Percentiles rank a stretch among this genome's conserved stretches.
These are phyloP conservation scores for Lactarius hatsudake DNA, from an alignment of 768 basidiomycete genomes.

Conservation along the genomic window DNA sequence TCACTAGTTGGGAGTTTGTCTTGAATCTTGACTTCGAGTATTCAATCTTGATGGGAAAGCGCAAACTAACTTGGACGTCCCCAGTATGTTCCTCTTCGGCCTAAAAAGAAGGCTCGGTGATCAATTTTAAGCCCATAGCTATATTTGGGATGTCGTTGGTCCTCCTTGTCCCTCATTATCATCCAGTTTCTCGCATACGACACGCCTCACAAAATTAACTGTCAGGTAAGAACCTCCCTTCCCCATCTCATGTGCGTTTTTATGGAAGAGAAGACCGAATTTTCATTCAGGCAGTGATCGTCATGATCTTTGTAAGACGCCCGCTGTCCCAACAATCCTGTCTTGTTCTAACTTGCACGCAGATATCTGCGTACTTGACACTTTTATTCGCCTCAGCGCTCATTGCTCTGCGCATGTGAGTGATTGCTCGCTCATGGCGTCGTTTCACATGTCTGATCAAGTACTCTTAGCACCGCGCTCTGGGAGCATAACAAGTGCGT, in stretches of 20 bases:
- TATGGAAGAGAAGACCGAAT: too few species aligned
- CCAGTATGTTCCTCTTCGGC: neutral
- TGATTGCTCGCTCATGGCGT: neutral
- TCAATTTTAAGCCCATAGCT: neutral
- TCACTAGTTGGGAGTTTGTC: conserved; percentile 20
- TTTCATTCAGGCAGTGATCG: neutral
- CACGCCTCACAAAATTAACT: neutral
- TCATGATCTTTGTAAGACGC: neutral
- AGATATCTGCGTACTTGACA: neutral
- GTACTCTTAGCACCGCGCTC: conserved; percentile 3
- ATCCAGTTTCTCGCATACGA: neutral
- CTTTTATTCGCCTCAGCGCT: conserved; percentile 18
- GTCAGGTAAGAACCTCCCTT: neutral
- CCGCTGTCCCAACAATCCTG: neutral
- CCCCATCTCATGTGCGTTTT: neutral
- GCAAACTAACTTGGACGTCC: neutral
- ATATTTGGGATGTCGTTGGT: conserved; percentile 7
- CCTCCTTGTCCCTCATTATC: neutral
- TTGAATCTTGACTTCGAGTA: conserved; percentile 14
- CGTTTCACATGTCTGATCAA: neutral
- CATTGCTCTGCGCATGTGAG: conserved; percentile 20
- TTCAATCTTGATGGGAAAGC: conserved; percentile 7
- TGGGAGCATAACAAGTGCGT: conserved; percentile 9
- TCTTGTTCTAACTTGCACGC: neutral
- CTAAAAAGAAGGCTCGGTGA: neutral